Conservation (phyloP, 176 grass and related monocot genomes). For the Bromus sterilis region DNA sequence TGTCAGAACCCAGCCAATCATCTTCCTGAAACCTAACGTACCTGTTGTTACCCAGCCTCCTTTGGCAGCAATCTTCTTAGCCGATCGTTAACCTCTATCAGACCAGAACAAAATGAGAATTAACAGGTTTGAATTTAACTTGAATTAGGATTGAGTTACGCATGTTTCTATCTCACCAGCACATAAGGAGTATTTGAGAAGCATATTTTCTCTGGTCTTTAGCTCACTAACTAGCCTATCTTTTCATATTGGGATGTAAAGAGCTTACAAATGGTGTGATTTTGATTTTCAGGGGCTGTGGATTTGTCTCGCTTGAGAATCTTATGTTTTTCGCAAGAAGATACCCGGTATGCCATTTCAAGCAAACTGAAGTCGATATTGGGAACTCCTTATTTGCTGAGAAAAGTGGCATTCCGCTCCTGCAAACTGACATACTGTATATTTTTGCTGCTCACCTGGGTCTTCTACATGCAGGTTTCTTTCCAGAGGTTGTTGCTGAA, state of each 20-base stretch:
- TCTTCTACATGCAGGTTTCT: slow-evolving; percentile 53
- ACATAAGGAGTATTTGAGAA: no score
- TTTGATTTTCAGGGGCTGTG: slow-evolving; percentile 61
- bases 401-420: not conserved
- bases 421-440: not conserved
- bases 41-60: not conserved
- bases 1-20: not conserved
- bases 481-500: slow-evolving; percentile 80
- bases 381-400: not conserved
- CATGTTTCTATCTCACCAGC: no score
- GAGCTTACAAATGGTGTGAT: not conserved
- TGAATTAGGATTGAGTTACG: not conserved
- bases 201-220: not conserved
- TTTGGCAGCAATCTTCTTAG: not conserved
- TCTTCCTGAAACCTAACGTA: not conserved
- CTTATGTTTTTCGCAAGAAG: slow-evolving; percentile 61
- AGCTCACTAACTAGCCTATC: not conserved
- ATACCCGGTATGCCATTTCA: slow-evolving; percentile 53
- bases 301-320: slow-evolving; percentile 83
- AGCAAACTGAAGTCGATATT: not conserved
- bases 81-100: not conserved
- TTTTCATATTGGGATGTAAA: not conserved
- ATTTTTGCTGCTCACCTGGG: not conserved
- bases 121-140: not conserved
- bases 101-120: not conserved